These are phyloP conservation scores for Eutrema salsugineum DNA, from an alignment of 441 rosid species.

Conservation along the genomic window DNA sequence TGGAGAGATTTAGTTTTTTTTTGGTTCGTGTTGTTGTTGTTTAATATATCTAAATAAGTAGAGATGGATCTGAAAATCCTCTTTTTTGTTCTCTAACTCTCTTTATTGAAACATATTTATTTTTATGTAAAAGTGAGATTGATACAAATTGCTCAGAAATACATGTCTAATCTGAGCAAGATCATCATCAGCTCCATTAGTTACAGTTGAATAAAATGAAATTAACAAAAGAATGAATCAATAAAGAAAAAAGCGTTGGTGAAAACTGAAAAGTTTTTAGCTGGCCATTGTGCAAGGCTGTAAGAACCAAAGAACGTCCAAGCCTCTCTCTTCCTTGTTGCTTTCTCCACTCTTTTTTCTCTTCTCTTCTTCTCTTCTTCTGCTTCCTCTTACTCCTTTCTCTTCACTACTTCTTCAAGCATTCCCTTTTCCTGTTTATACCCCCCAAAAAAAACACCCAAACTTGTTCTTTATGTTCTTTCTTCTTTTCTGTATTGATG, in stretches of 20 bases:
- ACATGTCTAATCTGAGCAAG: too few relatives aligned
- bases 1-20: too few relatives aligned
- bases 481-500: neutral
- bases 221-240: conserved; percentile 18
- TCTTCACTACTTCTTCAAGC: conserved; percentile 50
- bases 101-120: too few relatives aligned
- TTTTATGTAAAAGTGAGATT: too few relatives aligned
- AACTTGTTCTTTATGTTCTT: neutral
- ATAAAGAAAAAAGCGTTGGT: conserved; percentile 10
- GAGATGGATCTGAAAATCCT: too few relatives aligned
- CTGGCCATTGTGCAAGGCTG: conserved; percentile 79
- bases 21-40: too few relatives aligned
- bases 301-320: conserved; percentile 84
- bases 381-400: conserved; percentile 38
- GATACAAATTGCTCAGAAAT: too few relatives aligned
- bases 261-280: conserved; percentile 16
- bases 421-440: conserved; percentile 52
- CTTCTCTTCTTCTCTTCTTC: conserved; percentile 34
- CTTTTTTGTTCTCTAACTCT: too few relatives aligned
- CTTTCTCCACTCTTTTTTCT: conserved; percentile 36
- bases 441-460: neutral
- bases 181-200: conserved; percentile 23
- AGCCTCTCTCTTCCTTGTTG: conserved; percentile 46
- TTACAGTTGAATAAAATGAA: conserved; percentile 26
- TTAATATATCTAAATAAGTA: too few relatives aligned